These are phyloP conservation scores for Mesembryanthemum crystallinum DNA, from an alignment of 148 eudicot genomes.

Conservation along the genomic window DNA sequence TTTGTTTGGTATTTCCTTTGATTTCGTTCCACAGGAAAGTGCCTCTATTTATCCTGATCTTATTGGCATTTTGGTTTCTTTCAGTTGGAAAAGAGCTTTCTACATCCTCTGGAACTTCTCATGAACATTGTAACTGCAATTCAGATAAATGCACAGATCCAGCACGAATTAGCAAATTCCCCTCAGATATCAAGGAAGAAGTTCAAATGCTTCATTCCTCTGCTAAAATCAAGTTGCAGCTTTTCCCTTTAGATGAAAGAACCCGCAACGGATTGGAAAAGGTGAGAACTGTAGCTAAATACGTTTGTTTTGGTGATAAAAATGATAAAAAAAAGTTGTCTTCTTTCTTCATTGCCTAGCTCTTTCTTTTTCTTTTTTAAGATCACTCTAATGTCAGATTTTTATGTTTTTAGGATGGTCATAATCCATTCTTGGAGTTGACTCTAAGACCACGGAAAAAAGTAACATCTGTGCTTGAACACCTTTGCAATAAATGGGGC, in stretches of 20 bases:
- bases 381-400: background rate
- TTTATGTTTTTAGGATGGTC: constrained; percentile 60
- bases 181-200: constrained; percentile 6
- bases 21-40: background rate
- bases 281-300: constrained; percentile 32
- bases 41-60: background rate
- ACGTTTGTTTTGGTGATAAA: background rate
- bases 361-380: background rate
- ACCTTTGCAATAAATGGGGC: constrained; percentile 80
- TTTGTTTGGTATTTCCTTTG: background rate
- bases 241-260: constrained; percentile 71
- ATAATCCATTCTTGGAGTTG: constrained; percentile 80
- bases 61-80: background rate
- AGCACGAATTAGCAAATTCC: constrained; percentile 10
- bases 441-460: constrained; percentile 71
- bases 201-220: constrained; percentile 25
- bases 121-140: constrained; percentile 5
- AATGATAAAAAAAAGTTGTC: background rate
- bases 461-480: constrained; percentile 79
- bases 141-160: background rate
- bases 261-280: constrained; percentile 58
- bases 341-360: background rate
- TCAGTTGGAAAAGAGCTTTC: constrained; percentile 14
- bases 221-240: constrained; percentile 77
- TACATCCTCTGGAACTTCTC: background rate